A percentile compares a stretch with the other conserved stretches of the same genome.
Evolutionary conservation across 23 red algal species (phyloP).

Genomic region (Gracilaria caudata): DNA sequence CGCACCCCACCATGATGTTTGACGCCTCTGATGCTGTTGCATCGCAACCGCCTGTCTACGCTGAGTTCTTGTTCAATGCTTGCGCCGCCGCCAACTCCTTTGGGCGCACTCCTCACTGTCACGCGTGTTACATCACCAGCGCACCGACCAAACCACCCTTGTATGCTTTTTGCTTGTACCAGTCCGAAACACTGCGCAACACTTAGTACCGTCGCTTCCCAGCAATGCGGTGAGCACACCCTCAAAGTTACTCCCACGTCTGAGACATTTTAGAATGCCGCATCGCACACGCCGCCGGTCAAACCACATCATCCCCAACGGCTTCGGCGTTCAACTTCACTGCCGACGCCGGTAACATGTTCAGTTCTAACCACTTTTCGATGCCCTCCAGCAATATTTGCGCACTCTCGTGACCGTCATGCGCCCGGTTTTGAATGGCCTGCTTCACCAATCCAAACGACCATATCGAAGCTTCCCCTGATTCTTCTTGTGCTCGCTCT

Average conservation of each 20-base stretch:
- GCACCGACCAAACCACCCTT: too few species aligned
- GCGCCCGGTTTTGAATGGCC: background rate
- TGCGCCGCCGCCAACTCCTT: too few species aligned
- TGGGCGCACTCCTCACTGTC: too few species aligned
- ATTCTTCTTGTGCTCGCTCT: background rate
- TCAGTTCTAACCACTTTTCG: background rate
- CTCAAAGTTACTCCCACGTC: background rate
- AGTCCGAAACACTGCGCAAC: too few species aligned
- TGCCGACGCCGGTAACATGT: background rate
- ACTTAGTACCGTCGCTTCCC: background rate
- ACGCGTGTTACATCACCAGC: too few species aligned
- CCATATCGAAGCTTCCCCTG: background rate
- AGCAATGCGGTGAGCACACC: background rate
- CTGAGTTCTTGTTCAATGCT: too few species aligned
- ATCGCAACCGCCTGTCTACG: too few species aligned
- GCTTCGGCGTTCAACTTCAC: background rate
- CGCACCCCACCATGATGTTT: too few species aligned
- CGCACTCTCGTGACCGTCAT: slow-evolving; percentile 2
- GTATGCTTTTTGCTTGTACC: too few species aligned
- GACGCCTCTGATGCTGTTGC: too few species aligned
- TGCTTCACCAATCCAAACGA: background rate
- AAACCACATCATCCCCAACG: background rate
- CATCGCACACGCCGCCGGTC: background rate
- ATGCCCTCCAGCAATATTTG: slow-evolving; percentile 8
- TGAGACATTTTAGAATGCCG: background rate